Conservation (phyloP, 306 rosid species). For the Dalbergia cochinchinensis region DNA sequence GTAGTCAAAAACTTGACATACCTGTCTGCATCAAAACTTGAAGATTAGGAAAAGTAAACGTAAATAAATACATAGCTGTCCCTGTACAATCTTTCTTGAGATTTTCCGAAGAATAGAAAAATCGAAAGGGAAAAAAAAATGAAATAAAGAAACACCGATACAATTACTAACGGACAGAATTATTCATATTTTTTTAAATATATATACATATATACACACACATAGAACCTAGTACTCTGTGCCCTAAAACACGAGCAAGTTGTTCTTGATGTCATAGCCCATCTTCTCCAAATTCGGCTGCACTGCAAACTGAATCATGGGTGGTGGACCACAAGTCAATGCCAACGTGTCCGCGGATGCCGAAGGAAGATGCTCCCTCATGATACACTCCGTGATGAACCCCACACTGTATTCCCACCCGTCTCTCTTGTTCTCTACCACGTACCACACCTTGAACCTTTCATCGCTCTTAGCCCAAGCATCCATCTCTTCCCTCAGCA, state of each 20-base stretch:
- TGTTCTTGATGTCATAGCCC: slow-evolving; percentile 65
- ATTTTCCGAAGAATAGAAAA: background rate
- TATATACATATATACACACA: too few species aligned
- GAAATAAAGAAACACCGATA: background rate
- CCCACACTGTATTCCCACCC: slow-evolving; percentile 85
- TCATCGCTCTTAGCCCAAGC: slow-evolving; percentile 65
- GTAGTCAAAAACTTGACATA: slow-evolving; percentile 6
- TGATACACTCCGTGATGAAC: slow-evolving; percentile 61
- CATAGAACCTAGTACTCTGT: background rate
- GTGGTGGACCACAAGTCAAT: slow-evolving; percentile 84
- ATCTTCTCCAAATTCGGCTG: slow-evolving; percentile 77
- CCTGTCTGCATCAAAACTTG: background rate
- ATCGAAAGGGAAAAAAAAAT: background rate
- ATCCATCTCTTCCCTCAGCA: slow-evolving; percentile 76
- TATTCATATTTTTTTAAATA: background rate
- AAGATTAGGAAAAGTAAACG: background rate
- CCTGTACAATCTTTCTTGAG: background rate
- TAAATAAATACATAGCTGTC: background rate
- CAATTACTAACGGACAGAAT: background rate
- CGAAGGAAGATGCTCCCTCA: slow-evolving; percentile 69
- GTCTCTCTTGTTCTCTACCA: slow-evolving; percentile 60
- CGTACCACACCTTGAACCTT: slow-evolving; percentile 80
- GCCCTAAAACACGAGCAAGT: slow-evolving; percentile 68
- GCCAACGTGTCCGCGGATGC: slow-evolving; percentile 70
- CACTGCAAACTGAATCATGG: slow-evolving; percentile 81